These are phyloP conservation scores for Xerocomus brunneocitrinus DNA, from an alignment of 768 basidiomycete genomes.

Conservation along the genomic window DNA sequence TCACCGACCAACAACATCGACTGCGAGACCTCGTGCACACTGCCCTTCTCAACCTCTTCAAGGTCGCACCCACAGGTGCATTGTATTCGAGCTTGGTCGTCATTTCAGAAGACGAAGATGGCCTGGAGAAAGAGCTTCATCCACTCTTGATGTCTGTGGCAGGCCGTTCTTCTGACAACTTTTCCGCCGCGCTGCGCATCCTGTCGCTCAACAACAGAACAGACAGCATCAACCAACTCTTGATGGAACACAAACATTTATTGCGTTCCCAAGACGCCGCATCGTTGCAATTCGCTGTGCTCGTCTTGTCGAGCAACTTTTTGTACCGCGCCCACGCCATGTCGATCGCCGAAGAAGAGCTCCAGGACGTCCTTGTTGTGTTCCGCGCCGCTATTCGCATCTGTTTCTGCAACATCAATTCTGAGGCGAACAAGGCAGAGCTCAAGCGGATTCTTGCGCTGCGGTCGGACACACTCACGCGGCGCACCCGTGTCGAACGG, in stretches of 20 bases:
- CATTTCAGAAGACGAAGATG: slow-evolving; percentile 34
- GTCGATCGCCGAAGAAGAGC: slow-evolving; percentile 48
- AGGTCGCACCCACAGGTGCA: slow-evolving; percentile 41
- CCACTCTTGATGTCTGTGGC: slow-evolving; percentile 38
- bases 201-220: slow-evolving; percentile 35
- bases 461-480: slow-evolving; percentile 32
- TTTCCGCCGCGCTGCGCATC: slow-evolving; percentile 54
- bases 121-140: slow-evolving; percentile 34
- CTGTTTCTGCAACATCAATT: slow-evolving; percentile 46
- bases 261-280: slow-evolving; percentile 56
- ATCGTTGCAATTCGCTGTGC: slow-evolving; percentile 43
- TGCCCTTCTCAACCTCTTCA: slow-evolving; percentile 46
- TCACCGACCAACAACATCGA: slow-evolving; percentile 37
- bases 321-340: slow-evolving; percentile 32
- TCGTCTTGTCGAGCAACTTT: slow-evolving; percentile 31
- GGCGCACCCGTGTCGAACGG: slow-evolving; percentile 43
- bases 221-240: slow-evolving; percentile 36
- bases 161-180: slow-evolving; percentile 45
- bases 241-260: slow-evolving; percentile 46
- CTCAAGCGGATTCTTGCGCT: slow-evolving; percentile 45
- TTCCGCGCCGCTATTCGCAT: slow-evolving; percentile 41
- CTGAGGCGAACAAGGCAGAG: slow-evolving; percentile 37
- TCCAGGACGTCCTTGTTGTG: slow-evolving; percentile 41
- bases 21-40: slow-evolving; percentile 44
- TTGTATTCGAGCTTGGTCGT: slow-evolving; percentile 42